Evolutionary conservation across 1,139 yeast species (phyloP), one percentile per base, ranked within the genome.

Genomic region (Hemisphaericaspora lyxosophila): DNA sequence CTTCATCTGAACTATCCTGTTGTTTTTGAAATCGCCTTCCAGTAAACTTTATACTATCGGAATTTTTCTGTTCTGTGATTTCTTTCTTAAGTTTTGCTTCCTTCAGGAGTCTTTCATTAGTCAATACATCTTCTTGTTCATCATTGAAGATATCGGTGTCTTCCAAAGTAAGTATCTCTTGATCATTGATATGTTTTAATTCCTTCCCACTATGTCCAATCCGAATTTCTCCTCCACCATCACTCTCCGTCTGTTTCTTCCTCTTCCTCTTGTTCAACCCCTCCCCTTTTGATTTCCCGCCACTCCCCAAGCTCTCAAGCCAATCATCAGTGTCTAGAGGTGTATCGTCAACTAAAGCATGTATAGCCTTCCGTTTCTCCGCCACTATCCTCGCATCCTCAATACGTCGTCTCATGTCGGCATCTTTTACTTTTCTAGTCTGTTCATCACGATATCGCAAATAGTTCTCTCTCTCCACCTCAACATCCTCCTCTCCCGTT

Each of bases 161-260:
- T 40, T 82, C 76, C 33, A 87, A 62, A 0, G 92, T 85, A 38
- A 88, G 62, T 2, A 85, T 67, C 0, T 78, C 76, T 15, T 75
- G 78, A n/a, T 65, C 66, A 6, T 53, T 52, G n/a, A 70, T 42
- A 5, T 50, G 55, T 2, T 54, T 53, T n/a, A 79, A 51, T 16
- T 75, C 79, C 5, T 55, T 51, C 4, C 63, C 38, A 29, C 58
- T 61, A 53, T 80, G 85, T 0, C 69, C 72, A 7, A 81, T 73
- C 30, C 60, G 65, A 4, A 76, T 19, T 8, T 19, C 23, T 19
- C 8, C 23, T 19, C 6, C 8, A 19, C 8, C 23, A 19, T 19
- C 41, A 29, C 26, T 33, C 15, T 22, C 14, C 4, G 23, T 19
- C 23, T 16, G 33, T 25, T 17, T 16, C 76, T 4, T 54, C 51